Base-by-base conservation (phyloP, 2,329 filamentous ascomycete species). In the Cladosporium sp. region DNA sequence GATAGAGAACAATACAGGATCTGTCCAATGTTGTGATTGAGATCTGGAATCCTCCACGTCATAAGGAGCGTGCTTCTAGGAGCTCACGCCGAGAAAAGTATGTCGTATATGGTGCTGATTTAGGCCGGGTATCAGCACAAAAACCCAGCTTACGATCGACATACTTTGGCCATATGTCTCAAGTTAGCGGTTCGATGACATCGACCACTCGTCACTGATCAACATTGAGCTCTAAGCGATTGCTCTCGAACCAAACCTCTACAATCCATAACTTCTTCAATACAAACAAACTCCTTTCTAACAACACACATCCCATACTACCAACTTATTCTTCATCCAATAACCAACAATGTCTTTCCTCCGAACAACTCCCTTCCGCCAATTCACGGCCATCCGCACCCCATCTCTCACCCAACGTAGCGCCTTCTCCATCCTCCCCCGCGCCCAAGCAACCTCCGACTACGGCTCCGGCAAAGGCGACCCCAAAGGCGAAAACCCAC, bases 391-490 rank as follows among this genome's bases (percentile, higher is more conserved):
- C 20, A 40, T 40, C 25, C 43, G 51, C 19, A 41, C 46, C 38
- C 49, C 55, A 30, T 35, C 54, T 30, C 50, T 49, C 36, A 43
- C 38, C 49, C 51, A 50, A 40, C 49, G 47, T 43, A 45, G 51
- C 27, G 55, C 59, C 13, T 54, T 56, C 38, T 58, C 62, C 18
- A 55, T 61, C 48, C 63, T 62, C 53, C 58, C 63, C 16, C 57
- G 55, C 29, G 67, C 67, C 50, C 64, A 67, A 53, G 69, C 68
- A 20, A 59, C 58, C 18, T 56, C 61, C 51, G 72, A 69, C 61
- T 74, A 74, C 55, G 72, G 72, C 56, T 68, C 64, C 19, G 71
- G 69, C 48, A 56, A 64, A 7, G 69, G 70, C 54, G 67, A 70
- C 43, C 70, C 70, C 25, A 64, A 55, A n/a, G 69, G 67, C 51